Base-by-base conservation (phyloP, 805 yeast species). In the Scheffersomyces spartinae region DNA sequence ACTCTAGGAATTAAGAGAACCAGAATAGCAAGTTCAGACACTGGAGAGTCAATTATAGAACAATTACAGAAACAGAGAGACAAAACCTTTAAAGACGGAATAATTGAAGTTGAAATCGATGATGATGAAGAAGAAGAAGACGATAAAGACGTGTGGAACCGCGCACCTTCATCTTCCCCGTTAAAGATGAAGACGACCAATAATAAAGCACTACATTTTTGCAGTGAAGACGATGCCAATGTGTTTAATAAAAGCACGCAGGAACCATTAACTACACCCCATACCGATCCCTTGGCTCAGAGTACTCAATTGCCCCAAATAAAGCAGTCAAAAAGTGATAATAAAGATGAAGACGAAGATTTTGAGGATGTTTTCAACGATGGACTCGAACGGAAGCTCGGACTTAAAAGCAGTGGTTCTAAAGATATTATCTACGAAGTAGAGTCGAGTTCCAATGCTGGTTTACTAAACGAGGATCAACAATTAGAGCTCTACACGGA, bases 401-500 rank as follows among this genome's bases (percentile, higher is more conserved):
- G 9, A 15, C 35, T 26, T 15, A 19, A 24, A 8, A 14, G 14
- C 20, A 25, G 26, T 4, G n/a, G 33, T 2, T 11, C 19, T 9
- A 26, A 26, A 5, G 55, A 51, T 17, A 32, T 31, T 4, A 17
- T 45, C 0, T 49, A 33, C 29, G 25, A 39, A 9, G 36, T 32
- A 25, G 13, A 23, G 6, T 52, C 54, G 29, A 28, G 29, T 7
- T 31, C 36, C 0, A 30, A 33, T 4, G 68, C 54, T 10, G 74
- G 72, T 0, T 43, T 55, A n/a, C 47, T 68, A 24, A 44, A 48
- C 2, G 42, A 55, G 3, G 44, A 46, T 6, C 53, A 66, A 25
- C 48, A 48, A 26, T 35, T 44, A 22, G 64, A 61, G 16, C 52
- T 68, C 13, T 64, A 60, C 38, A 48, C 64, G 17, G 47, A 52